A percentile compares a stretch with the other conserved stretches of the same genome.
Evolutionary conservation across 1,139 yeast genomes (phyloP).

Genomic region (Debaryomycetaceae sp.): DNA sequence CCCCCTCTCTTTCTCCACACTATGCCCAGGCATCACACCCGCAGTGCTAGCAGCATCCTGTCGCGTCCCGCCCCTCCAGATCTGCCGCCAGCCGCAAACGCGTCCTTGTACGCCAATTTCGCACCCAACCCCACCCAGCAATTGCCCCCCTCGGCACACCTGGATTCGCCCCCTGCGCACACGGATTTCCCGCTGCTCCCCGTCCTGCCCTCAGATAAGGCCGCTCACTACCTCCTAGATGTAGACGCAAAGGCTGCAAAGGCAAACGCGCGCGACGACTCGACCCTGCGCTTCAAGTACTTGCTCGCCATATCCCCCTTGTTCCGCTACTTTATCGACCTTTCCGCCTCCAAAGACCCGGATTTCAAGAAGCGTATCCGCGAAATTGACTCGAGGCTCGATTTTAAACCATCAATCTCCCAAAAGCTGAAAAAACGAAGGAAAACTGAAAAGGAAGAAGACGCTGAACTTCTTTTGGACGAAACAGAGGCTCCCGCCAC

Average conservation of each 20-base stretch:
- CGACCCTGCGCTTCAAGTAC: conserved; percentile 72
- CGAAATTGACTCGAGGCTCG: conserved; percentile 37
- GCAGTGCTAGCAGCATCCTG: too few species aligned
- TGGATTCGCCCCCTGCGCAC: conserved; percentile 1
- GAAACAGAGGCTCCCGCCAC: conserved; percentile 54
- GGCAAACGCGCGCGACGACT: conserved; percentile 51
- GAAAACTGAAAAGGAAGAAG: conserved; percentile 86
- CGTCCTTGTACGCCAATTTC: too few species aligned
- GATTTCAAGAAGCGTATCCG: conserved; percentile 47
- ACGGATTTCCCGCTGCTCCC: conserved; percentile 1
- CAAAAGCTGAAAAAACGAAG: conserved; percentile 19
- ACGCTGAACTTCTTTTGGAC: conserved; percentile 72
- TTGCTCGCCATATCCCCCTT: conserved; percentile 74
- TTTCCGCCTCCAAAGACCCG: conserved; percentile 66
- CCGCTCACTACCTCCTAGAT: conserved; percentile 35
- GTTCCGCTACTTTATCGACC: conserved; percentile 80
- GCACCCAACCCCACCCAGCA: too few species aligned
- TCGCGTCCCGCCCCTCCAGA: too few species aligned
- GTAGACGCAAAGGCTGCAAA: conserved; percentile 45
- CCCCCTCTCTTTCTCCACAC: too few species aligned
- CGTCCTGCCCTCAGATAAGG: conserved; percentile 19
- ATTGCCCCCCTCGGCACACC: too few species aligned
- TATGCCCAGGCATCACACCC: too few species aligned
- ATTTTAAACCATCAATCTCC: conserved; percentile 7
- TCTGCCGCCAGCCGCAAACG: too few species aligned